Base-by-base conservation (phyloP, 2,329 filamentous ascomycete species). In the Aspergillus fischeri region DNA sequence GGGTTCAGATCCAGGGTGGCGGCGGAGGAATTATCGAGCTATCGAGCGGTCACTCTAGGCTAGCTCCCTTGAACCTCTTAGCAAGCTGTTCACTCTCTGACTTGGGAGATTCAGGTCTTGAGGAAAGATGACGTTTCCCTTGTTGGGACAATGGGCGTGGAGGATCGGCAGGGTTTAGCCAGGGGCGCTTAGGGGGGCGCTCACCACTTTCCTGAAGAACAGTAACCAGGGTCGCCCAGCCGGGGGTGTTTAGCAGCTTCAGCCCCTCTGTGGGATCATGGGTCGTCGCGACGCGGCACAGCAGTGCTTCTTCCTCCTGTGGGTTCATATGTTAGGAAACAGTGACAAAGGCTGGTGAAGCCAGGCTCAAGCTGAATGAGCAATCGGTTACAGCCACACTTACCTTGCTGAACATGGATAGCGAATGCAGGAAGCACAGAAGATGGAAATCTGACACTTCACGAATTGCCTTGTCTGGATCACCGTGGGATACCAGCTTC, bases 201-300 rank as follows among this genome's bases (percentile, higher is more conserved):
- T 96, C 92, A 96, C 92, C 91, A 84, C 91, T 92, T 86, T 92
- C 90, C 86, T 94, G 86, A 79, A 97, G 85, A 74, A 99, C 96
- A 75, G 90, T 88, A 77, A 93, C 83, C 71, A 99, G 83, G 58
- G 91, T 97, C 75, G 92, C 90, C 94, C 94, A 99, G 70, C 94
- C 94, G 71, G 88, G 84, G 67, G 89, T 92, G 67, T 91, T 88
- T 76, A 92, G 86, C 66, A 99, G 83, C 72, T 94, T 88, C 71
- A 91, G 87, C 59, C 87, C 88, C 66, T 95, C 90, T 60, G 88
- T 85, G 56, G 90, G 83, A 74, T 96, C 90, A 71, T 93, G 90
- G 59, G 85, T 85, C 47, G 86, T 89, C 25, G 92, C 93, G 53
- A 95, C 89, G 67, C 87, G 89, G 79, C 90, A 95, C 55, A 97